These are phyloP conservation scores for Withania somnifera DNA, from an alignment of 305 asterid species.

Conservation along the genomic window DNA sequence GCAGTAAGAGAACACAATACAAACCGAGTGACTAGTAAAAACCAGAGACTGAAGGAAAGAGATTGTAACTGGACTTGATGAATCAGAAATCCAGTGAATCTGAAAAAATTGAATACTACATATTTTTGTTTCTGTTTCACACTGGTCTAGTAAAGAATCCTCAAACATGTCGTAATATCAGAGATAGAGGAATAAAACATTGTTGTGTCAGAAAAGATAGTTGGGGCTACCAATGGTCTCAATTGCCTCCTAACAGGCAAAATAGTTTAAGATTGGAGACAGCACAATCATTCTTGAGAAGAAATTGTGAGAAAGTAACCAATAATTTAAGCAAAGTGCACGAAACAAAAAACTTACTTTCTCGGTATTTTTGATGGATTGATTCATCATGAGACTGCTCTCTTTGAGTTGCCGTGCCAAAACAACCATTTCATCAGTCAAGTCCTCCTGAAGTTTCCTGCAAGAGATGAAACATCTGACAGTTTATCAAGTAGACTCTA, in stretches of 20 bases:
- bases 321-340: background rate
- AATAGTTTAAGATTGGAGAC: background rate
- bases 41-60: background rate
- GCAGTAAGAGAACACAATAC: too few relatives aligned
- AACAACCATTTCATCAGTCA: slow-evolving; percentile 87
- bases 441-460: slow-evolving; percentile 89
- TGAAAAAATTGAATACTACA: background rate
- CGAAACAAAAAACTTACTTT: slow-evolving; percentile 31
- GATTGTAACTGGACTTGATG: background rate
- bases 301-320: background rate
- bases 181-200: background rate
- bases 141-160: background rate
- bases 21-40: background rate
- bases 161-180: background rate
- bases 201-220: background rate
- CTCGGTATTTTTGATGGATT: slow-evolving; percentile 68
- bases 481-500: background rate
- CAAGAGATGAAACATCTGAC: slow-evolving; percentile 1
- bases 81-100: background rate
- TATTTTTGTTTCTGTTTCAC: background rate
- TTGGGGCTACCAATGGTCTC: background rate
- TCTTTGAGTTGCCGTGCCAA: slow-evolving; percentile 83
- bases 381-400: slow-evolving; percentile 73
- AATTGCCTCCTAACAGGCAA: background rate
- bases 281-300: background rate